These are phyloP conservation scores for Apiospora saccharicola DNA, from an alignment of 2,329 filamentous ascomycete genomes.

Conservation along the genomic window DNA sequence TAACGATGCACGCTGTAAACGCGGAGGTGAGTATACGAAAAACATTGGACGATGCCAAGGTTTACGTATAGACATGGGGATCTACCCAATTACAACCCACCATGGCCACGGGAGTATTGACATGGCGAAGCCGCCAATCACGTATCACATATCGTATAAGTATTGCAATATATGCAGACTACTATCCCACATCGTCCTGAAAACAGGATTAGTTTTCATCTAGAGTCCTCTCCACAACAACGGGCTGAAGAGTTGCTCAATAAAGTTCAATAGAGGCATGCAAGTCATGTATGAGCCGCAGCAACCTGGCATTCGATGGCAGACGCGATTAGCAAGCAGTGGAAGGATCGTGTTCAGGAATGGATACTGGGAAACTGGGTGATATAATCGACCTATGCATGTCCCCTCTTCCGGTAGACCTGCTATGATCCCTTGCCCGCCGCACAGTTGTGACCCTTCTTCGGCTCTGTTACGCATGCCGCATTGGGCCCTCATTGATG, in stretches of 20 bases:
- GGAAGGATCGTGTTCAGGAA: not conserved
- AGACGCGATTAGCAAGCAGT: not conserved
- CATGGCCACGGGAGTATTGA: not conserved
- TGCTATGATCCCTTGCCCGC: not conserved
- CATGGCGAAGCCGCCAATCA: not conserved
- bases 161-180: not conserved
- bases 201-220: not conserved
- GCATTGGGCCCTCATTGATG: no score
- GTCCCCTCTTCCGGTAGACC: not conserved
- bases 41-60: constrained; percentile 16
- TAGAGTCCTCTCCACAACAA: not conserved
- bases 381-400: not conserved
- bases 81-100: not conserved
- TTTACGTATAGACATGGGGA: not conserved
- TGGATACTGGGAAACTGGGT: not conserved
- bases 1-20: not conserved
- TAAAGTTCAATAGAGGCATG: not conserved
- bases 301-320: not conserved
- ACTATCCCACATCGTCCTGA: not conserved
- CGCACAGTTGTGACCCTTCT: not conserved
- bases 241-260: not conserved
- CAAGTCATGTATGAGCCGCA: not conserved
- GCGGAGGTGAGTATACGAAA: not conserved
- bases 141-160: not conserved
- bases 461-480: no score